Percentiles rank a stretch among this genome's conserved stretches.
Evolutionary conservation across 2,329 filamentous ascomycete species (phyloP).

Genomic region (Aspergillus pseudotamarii): DNA sequence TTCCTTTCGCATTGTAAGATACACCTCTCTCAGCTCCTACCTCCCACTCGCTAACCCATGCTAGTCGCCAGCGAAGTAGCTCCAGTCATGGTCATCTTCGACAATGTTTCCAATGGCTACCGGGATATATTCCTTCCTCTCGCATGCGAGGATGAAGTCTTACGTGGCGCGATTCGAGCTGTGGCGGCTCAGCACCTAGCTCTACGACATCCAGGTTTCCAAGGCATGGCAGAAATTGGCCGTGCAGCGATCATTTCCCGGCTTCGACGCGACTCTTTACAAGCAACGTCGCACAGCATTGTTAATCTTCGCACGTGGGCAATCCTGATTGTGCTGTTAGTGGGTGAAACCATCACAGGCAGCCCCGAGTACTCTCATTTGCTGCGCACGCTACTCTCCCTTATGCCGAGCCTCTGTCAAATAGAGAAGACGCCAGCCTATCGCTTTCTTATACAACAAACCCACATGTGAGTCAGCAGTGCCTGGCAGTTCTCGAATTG

Average conservation of each 20-base stretch:
- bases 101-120: conserved; percentile 33
- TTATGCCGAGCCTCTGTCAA: conserved; percentile 15
- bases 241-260: conserved; percentile 21
- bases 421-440: not conserved
- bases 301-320: conserved; percentile 24
- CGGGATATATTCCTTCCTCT: conserved; percentile 32
- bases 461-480: conserved; percentile 17
- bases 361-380: conserved; percentile 22
- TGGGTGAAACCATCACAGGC: conserved; percentile 29
- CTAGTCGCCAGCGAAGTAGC: conserved; percentile 30
- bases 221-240: conserved; percentile 16
- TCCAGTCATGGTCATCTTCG: conserved; percentile 33
- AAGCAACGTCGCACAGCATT: conserved; percentile 14
- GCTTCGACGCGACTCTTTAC: conserved; percentile 18
- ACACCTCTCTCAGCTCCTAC: not conserved
- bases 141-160: conserved; percentile 26
- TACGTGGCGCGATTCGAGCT: conserved; percentile 25
- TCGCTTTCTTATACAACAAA: conserved; percentile 21
- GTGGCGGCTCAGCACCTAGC: conserved; percentile 29
- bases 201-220: conserved; percentile 10
- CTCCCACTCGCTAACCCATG: not conserved
- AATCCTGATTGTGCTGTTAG: conserved; percentile 26
- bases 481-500: not conserved
- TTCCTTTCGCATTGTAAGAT: conserved; percentile 21
- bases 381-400: conserved; percentile 19